These are phyloP conservation scores for peach (Prunus persica) DNA, from an alignment of 306 rosid genomes.

Conservation along the genomic window DNA sequence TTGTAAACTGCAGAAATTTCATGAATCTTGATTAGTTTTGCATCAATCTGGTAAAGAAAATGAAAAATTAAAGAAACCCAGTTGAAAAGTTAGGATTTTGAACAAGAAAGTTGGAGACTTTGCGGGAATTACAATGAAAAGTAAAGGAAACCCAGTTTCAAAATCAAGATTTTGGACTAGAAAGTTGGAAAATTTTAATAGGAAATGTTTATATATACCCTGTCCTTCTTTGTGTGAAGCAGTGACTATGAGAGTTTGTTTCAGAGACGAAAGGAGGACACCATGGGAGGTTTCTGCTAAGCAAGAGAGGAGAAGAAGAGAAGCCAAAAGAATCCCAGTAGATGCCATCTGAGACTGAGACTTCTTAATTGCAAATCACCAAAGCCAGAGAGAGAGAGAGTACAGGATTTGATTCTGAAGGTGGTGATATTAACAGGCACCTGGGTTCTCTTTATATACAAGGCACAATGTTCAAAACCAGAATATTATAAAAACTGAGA, in stretches of 20 bases:
- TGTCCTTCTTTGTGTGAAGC: conserved; percentile 61
- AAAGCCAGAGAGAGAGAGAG: conserved; percentile 11
- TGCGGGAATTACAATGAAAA: neutral
- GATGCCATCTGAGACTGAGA: conserved; percentile 46
- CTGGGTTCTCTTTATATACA: conserved; percentile 9
- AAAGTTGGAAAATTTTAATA: neutral
- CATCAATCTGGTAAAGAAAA: neutral
- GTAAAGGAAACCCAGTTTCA: neutral
- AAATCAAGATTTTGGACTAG: neutral
- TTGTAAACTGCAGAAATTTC: conserved; percentile 49
- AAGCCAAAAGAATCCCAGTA: conserved; percentile 39
- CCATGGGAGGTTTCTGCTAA: conserved; percentile 52
- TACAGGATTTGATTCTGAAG: neutral
- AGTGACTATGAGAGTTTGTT: conserved; percentile 51
- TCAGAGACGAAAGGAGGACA: conserved; percentile 52
- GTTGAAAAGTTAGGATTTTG: neutral
- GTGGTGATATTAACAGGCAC: conserved; percentile 1
- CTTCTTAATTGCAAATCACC: neutral
- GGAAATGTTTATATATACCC: conserved; percentile 34
- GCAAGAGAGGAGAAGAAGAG: conserved; percentile 49
- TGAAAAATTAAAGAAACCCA: neutral
- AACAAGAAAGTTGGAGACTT: neutral
- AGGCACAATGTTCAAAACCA: conserved; percentile 6
- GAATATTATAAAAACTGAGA: neutral
- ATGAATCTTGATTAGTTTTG: neutral